Base-by-base conservation (phyloP, 805 yeast species). In the Saccharomycopsis sp. region DNA sequence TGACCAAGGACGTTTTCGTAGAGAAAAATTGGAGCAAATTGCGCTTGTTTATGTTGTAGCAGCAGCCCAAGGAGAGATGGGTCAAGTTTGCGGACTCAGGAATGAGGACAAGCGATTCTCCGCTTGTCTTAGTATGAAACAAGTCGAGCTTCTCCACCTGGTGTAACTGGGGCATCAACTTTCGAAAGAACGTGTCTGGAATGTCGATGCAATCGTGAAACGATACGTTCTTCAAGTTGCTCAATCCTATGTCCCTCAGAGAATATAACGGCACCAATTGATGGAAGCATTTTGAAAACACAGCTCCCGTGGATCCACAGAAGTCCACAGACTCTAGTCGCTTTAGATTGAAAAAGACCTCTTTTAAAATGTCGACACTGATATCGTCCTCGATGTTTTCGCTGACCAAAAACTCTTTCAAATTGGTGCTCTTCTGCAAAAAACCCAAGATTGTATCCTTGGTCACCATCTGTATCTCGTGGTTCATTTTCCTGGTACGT, bases 391-490 rank as follows among this genome's bases (percentile, higher is more conserved):
- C 94, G 59, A 91, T 87, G 64, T 87, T 86, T 68, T 91, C 97
- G 62, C 87, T 81, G 1, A 90, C 94, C 57, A 90, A 73, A 68
- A 91, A 89, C 68, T 91, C 97, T 9, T 80, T 72, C 54, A 91
- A 71, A 62, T 86, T 84, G 50, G 73, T 61, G 0, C 88, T 84
- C 58, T 81, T 69, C 54, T 71, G 66, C 29, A 91, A 74, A 58
- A 89, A 88, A 21, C 80, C 75, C 51, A 80, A 70, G 23, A 91
- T 82, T 1, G 97, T 91, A 24, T 74, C 73, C 47, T 85, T 76
- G 0, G 97, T 91, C 47, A 91, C 89, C 88, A 89, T 88, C 70
- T 91, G 95, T 64, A 91, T 91, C 70, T 88, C 95, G 70, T 82
- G 85, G 71, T 88, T 91, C 96, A 91, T 91, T 64, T 85, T 79